These are phyloP conservation scores for Venturiaceae sp. DNA, from an alignment of 2,329 filamentous ascomycete genomes.

Conservation along the genomic window DNA sequence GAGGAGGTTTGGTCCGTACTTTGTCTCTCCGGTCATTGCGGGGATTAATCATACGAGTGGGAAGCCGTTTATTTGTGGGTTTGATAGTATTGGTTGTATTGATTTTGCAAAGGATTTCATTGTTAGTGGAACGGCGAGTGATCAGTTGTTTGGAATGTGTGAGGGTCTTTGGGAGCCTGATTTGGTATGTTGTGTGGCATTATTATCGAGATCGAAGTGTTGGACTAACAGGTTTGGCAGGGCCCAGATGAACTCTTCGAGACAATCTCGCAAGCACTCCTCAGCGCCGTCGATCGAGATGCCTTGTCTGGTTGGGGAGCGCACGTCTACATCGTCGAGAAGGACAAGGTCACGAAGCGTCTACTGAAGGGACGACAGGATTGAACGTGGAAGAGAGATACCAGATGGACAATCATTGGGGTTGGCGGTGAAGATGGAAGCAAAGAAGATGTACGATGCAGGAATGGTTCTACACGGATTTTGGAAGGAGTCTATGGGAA, in stretches of 20 bases:
- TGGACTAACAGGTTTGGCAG: constrained; percentile 31
- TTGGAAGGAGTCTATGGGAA: neutral
- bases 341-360: constrained; percentile 99
- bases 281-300: constrained; percentile 95
- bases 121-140: constrained; percentile 88
- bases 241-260: constrained; percentile 93
- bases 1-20: constrained; percentile 91
- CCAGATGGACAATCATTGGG: neutral
- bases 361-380: constrained; percentile 97
- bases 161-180: constrained; percentile 97
- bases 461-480: neutral
- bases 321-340: constrained; percentile 99
- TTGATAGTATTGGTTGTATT: constrained; percentile 98
- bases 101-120: constrained; percentile 99
- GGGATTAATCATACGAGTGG: constrained; percentile 91
- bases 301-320: constrained; percentile 96
- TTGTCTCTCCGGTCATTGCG: constrained; percentile 88
- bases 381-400: constrained; percentile 19
- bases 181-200: constrained; percentile 69
- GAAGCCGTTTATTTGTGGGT: constrained; percentile 96
- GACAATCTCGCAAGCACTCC: constrained; percentile 89
- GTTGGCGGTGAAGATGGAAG: neutral
- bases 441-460: neutral
- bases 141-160: constrained; percentile 98
- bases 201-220: neutral